These are phyloP conservation scores for Huiozyma sinensis DNA, from an alignment of 805 yeast genomes.

Conservation along the genomic window DNA sequence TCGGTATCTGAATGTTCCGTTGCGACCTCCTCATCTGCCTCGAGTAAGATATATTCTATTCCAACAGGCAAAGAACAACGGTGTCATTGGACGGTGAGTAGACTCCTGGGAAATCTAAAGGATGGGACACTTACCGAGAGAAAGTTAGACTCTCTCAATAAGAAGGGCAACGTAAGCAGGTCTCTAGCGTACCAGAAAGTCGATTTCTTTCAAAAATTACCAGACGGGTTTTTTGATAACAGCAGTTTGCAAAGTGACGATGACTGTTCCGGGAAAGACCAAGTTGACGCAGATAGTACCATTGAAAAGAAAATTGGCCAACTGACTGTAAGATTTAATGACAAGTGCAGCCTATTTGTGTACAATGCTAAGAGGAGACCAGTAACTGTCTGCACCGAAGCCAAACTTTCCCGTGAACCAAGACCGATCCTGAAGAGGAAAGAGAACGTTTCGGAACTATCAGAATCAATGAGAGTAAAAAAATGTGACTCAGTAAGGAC, in stretches of 20 bases:
- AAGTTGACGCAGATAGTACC: neutral
- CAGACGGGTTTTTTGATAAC: too few relatives aligned
- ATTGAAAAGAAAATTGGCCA: neutral
- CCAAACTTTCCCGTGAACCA: constrained; percentile 1
- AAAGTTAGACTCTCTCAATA: constrained; percentile 7
- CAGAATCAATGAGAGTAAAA: constrained; percentile 27
- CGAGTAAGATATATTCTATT: constrained; percentile 22
- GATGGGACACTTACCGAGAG: constrained; percentile 12
- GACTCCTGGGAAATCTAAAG: constrained; percentile 10
- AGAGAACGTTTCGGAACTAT: constrained; percentile 24
- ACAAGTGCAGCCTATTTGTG: constrained; percentile 3
- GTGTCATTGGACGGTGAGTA: constrained; percentile 7
- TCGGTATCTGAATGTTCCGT: too few relatives aligned
- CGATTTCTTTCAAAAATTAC: too few relatives aligned
- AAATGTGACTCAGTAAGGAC: constrained; percentile 31
- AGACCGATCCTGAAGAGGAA: constrained; percentile 32
- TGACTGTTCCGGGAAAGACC: too few relatives aligned
- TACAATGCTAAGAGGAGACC: constrained; percentile 4
- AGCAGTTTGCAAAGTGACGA: too few relatives aligned
- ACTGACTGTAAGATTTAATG: constrained; percentile 4
- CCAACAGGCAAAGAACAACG: constrained; percentile 33
- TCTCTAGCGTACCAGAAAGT: too few relatives aligned
- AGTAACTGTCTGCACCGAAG: neutral
- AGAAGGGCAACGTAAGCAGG: neutral
- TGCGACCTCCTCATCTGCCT: constrained; percentile 1